Evolutionary conservation across 441 rosid genomes (phyloP).

Genomic region (Adansonia grandidieri): DNA sequence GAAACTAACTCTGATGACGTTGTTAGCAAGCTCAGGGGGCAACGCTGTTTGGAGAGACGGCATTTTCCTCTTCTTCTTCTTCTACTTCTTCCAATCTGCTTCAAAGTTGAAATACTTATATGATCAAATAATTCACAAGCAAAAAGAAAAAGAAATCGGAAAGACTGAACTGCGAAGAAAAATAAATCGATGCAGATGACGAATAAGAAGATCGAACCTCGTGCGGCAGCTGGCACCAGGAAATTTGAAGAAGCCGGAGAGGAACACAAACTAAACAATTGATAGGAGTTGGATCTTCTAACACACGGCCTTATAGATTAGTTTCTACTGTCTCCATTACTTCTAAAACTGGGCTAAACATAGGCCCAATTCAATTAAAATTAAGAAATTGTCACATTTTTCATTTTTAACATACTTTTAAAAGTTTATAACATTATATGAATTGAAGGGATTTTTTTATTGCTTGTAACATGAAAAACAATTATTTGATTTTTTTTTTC

Average conservation of each 20-base stretch:
- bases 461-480: no score
- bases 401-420: no score
- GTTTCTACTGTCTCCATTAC: no score
- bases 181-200: neutral
- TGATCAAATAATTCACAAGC: neutral
- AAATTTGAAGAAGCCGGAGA: neutral
- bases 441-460: no score
- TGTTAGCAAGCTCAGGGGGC: slow-evolving; percentile 96
- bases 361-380: no score
- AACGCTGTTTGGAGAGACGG: slow-evolving; percentile 81
- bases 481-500: no score
- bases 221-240: slow-evolving; percentile 12
- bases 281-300: no score
- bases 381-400: no score
- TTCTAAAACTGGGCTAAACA: no score
- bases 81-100: neutral
- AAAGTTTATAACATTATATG: no score
- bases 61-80: slow-evolving; percentile 39
- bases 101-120: neutral
- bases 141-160: neutral
- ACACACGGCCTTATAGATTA: no score
- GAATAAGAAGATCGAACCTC: slow-evolving; percentile 4
- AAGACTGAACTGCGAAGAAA: neutral
- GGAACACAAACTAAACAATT: no score
- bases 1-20: slow-evolving; percentile 73